Evolutionary conservation across 208 protist species (phyloP).

Genomic region (Strigomonas culicis): DNA sequence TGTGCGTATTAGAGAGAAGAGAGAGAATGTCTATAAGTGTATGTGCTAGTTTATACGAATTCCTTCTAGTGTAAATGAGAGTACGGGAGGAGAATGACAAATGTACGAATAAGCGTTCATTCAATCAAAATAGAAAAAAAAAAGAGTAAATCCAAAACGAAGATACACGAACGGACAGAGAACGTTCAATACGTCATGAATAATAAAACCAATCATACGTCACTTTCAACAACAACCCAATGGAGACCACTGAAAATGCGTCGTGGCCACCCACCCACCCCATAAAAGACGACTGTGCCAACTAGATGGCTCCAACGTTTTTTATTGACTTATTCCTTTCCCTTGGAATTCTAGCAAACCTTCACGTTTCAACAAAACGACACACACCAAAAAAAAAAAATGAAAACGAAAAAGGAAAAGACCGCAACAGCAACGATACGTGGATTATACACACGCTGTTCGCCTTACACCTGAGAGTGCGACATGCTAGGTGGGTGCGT

Average conservation of each 20-base stretch:
- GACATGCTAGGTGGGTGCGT: slow-evolving; percentile 57
- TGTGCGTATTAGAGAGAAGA: too few relatives aligned
- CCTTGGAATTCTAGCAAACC: too few relatives aligned
- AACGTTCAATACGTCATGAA: not conserved
- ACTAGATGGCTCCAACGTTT: too few relatives aligned
- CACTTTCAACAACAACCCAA: not conserved
- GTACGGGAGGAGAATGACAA: too few relatives aligned
- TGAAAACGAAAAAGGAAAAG: not conserved
- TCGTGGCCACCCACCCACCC: too few relatives aligned
- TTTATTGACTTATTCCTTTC: too few relatives aligned
- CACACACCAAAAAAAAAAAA: slow-evolving; percentile 7
- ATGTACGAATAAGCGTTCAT: too few relatives aligned
- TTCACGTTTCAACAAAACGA: slow-evolving; percentile 10
- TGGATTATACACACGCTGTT: not conserved
- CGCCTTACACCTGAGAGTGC: slow-evolving; percentile 22
- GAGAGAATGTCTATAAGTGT: too few relatives aligned
- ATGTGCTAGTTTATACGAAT: too few relatives aligned
- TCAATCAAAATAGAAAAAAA: slow-evolving; percentile 7
- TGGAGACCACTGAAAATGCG: not conserved
- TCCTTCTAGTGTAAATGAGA: too few relatives aligned
- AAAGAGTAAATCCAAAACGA: not conserved
- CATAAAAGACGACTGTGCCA: too few relatives aligned
- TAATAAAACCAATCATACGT: not conserved
- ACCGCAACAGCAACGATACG: not conserved
- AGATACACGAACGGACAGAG: slow-evolving; percentile 1